These are phyloP conservation scores for Isatis tinctoria DNA, from an alignment of 345 rosid genomes.

Conservation along the genomic window DNA sequence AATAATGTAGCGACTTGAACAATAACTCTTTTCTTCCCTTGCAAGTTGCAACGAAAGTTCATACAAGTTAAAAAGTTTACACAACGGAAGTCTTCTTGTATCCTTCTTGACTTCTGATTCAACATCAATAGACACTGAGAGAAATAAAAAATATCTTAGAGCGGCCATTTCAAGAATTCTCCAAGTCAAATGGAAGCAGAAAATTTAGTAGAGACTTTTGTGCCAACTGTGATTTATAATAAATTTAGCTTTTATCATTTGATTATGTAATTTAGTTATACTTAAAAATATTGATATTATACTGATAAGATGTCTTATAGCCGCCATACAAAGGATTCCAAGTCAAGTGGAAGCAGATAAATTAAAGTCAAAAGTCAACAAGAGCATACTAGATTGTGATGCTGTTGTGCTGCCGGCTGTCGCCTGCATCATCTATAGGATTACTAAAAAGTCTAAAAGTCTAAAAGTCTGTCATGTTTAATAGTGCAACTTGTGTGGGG, in stretches of 20 bases:
- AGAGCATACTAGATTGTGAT: constrained; percentile 7
- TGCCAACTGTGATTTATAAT: no score
- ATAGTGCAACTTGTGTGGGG: constrained; percentile 3
- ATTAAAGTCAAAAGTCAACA: constrained; percentile 19
- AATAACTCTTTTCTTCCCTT: background rate
- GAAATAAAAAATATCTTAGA: background rate
- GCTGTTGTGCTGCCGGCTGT: background rate
- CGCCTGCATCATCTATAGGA: background rate
- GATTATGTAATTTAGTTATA: no score
- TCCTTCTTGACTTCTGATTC: background rate
- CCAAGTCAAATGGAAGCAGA: constrained; percentile 13
- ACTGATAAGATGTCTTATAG: background rate
- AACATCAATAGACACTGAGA: background rate
- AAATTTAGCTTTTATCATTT: no score
- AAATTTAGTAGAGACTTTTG: no score
- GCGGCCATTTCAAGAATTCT: constrained; percentile 14
- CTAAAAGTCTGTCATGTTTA: background rate
- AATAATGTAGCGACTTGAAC: background rate
- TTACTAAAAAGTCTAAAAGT: no score
- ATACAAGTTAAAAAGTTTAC: background rate
- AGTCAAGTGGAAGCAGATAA: constrained; percentile 12
- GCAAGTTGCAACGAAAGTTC: background rate
- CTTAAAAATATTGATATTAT: no score
- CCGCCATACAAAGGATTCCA: constrained; percentile 10
- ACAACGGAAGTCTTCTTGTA: background rate